These are phyloP conservation scores for Xylariaceae sp. DNA, from an alignment of 2,329 filamentous ascomycete genomes.

Conservation along the genomic window DNA sequence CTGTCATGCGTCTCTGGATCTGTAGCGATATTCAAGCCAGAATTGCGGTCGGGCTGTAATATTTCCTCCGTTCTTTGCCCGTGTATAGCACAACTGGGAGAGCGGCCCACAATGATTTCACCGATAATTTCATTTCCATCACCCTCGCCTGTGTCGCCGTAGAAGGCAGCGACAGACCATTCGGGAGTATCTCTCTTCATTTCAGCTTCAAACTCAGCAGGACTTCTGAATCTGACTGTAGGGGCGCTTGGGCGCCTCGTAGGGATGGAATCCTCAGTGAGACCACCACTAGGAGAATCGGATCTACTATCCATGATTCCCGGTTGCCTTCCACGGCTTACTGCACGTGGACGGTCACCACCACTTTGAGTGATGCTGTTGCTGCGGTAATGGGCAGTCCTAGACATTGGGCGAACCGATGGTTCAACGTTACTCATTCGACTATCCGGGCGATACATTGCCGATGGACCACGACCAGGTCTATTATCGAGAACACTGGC, in stretches of 20 bases:
- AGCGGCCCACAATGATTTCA: conserved; percentile 3
- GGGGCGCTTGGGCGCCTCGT: conserved; percentile 2
- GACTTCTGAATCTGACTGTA: conserved; percentile 1
- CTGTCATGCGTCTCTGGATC: background rate
- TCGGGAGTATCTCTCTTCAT: background rate
- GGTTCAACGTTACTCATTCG: conserved; percentile 10
- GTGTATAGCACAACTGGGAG: conserved; percentile 5
- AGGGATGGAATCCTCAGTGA: background rate
- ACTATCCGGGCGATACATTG: conserved; percentile 3
- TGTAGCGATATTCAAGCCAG: background rate
- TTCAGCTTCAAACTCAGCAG: background rate
- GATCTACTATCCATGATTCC: background rate
- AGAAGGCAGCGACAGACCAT: background rate
- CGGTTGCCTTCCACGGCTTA: conserved; percentile 1
- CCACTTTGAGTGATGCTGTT: background rate
- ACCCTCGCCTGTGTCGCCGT: background rate
- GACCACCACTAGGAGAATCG: background rate
- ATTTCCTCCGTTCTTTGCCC: background rate
- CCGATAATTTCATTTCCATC: conserved; percentile 8
- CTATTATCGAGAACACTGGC: background rate
- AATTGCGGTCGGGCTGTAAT: background rate
- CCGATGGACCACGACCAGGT: background rate
- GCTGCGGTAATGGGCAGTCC: conserved; percentile 3
- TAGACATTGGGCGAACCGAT: conserved; percentile 2
- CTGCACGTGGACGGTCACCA: background rate